Base-by-base conservation (phyloP, 768 basidiomycete species). In the Kwoniella bestiolae region DNA sequence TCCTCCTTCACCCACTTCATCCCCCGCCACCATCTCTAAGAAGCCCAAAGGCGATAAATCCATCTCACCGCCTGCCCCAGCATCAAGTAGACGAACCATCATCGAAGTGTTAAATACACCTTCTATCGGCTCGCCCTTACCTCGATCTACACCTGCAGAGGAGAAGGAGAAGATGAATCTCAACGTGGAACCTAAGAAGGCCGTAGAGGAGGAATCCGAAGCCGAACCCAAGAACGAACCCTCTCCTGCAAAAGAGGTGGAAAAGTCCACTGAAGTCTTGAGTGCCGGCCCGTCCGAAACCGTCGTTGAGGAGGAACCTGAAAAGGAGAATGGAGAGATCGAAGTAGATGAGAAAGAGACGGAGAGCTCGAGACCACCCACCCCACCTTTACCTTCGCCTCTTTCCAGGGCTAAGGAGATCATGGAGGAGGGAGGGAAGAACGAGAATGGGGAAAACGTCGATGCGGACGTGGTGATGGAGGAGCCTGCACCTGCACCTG, bases 41-140 rank as follows among this genome's bases (percentile, higher is more conserved):
- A 72, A 74, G 51, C 66, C 63, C 23, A 56, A 66, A 41, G 68
- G 64, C 25, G 58, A 35, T 4, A 63, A 64, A 18, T 57, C 47
- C 5, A 29, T 7, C 38, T 53, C 51, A 23, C 45, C 61, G 2
- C 34, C 65, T 31, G 31, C 58, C 18, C 60, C 67, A 18, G 60
- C 65, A 8, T 63, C 67, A 3, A n/a, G 31, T 28, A 67, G 52
- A 38, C 65, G 67, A 31, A 71, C 64, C 23, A 61, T 75, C 29
- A 73, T 75, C 38, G 76, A 77, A 64, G 76, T 77, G 2, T 65
- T 77, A 5, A 77, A 77, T 57, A 51, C 73, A 4, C 67, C 69
- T 25, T 67, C 66, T 16, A 67, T 71, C 49, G 67, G 63, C 14
- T 60, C 59, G 31, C 70, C 70, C 12, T 32, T 68, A 28, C 62